Evolutionary conservation across 805 yeast genomes (phyloP).

Genomic region (Ogataea ganodermae): DNA sequence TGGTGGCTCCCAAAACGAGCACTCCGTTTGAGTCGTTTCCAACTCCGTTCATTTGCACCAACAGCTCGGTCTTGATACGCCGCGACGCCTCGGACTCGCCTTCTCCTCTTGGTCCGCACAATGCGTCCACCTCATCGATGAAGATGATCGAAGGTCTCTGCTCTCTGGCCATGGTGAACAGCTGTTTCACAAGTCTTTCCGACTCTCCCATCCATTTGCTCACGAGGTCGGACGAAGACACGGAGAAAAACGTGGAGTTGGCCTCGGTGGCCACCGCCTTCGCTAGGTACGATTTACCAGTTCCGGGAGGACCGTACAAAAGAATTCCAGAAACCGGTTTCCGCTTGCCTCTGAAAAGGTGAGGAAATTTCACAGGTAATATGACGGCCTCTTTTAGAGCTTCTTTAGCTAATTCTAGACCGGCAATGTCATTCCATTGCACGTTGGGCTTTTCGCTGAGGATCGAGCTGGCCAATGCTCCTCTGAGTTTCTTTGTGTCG

Average conservation of each 20-base stretch:
- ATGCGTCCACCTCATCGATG: constrained; percentile 97
- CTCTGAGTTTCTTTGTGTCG: constrained; percentile 85
- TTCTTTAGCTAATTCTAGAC: constrained; percentile 92
- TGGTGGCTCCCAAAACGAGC: constrained; percentile 93
- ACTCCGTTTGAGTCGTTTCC: constrained; percentile 95
- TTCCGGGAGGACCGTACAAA: constrained; percentile 93
- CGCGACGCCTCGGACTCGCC: constrained; percentile 96
- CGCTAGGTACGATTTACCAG: constrained; percentile 95
- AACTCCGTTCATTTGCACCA: constrained; percentile 99
- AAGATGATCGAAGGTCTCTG: constrained; percentile 94
- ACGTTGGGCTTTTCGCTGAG: constrained; percentile 90
- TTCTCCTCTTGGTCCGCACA: constrained; percentile 97
- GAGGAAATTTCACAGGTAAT: constrained; percentile 94
- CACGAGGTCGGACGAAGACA: constrained; percentile 93
- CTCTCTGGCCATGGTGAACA: constrained; percentile 95
- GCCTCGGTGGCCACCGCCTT: constrained; percentile 99
- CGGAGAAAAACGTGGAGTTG: constrained; percentile 93
- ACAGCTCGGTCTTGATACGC: constrained; percentile 91
- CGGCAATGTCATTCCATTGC: constrained; percentile 94
- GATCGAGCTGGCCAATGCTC: constrained; percentile 90
- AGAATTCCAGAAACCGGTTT: constrained; percentile 91
- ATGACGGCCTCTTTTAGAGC: constrained; percentile 97
- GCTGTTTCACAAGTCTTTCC: constrained; percentile 91
- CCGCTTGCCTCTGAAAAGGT: constrained; percentile 89
- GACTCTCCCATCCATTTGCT: constrained; percentile 99